Evolutionary conservation across 148 eudicot genomes (phyloP), one percentile per base, ranked within the genome.

Genomic region (Camellia sinensis): DNA sequence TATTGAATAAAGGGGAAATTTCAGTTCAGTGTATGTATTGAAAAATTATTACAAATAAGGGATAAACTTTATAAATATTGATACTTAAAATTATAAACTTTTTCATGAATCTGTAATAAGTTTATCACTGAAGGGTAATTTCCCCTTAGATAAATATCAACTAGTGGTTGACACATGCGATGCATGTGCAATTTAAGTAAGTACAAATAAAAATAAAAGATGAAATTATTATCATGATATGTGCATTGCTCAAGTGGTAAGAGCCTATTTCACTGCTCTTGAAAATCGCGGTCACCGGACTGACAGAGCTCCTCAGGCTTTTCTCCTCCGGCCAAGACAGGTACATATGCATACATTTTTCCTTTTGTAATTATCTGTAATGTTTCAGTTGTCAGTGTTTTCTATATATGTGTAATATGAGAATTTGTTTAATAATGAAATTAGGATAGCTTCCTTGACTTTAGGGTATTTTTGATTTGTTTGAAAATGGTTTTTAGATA

Each of bases 241-340:
- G 37, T 29, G 37, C 37, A 29, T 29, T 29, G 37, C 37, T 29
- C 37, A 29, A 29, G 37, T 29, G 37, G 37, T 29, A 29, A 29
- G 37, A 29, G 37, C 37, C 37, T 29, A 29, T 29, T 29, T 29
- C 92, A 4, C 80, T 65, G 54, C 21, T 86, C 1, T 69, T 90
- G 52, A 86, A 83, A 77, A 45, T 86, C 67, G 83, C 87, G 3
- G 89, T 90, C 4, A 78, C 54, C 59, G 90, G 87, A 52, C 63
- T 88, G 50, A 90, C 92, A 0, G 88, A 90, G 83, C 56, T 94
- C 71, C 89, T 94, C 75, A 80, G 98, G 80, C 76, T 92, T 63
- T 82, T 90, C 76, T 83, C 89, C 17, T 62, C 83, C 65, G 22
- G 43, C 73, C 70, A 75, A 40, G 75, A 59, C 73, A 84, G 83